These are phyloP conservation scores for Candida sphagnicola DNA, from an alignment of 805 yeast species.

Conservation along the genomic window DNA sequence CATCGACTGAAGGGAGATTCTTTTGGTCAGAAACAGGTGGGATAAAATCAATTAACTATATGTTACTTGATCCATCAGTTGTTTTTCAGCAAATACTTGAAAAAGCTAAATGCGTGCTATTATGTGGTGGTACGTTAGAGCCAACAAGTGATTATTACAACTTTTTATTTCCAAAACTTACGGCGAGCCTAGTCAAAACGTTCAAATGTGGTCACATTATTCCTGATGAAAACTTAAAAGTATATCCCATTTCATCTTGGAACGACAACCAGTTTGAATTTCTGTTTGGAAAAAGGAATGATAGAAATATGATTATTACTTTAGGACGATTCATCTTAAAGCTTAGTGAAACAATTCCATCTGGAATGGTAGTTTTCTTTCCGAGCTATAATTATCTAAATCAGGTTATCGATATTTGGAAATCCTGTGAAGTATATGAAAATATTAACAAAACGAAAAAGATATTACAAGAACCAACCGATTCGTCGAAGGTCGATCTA, in stretches of 20 bases:
- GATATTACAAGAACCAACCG: constrained; percentile 55
- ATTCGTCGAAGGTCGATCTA: constrained; percentile 37
- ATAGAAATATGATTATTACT: constrained; percentile 38
- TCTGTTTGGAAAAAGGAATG: constrained; percentile 61
- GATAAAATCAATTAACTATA: constrained; percentile 50
- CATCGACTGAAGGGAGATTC: constrained; percentile 74
- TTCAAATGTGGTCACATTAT: constrained; percentile 84
- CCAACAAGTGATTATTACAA: constrained; percentile 70
- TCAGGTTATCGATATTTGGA: constrained; percentile 53
- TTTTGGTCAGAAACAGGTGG: constrained; percentile 51
- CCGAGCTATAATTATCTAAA: constrained; percentile 78
- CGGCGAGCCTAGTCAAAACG: constrained; percentile 35
- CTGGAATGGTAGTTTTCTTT: constrained; percentile 76
- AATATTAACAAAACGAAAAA: constrained; percentile 37
- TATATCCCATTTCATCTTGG: constrained; percentile 43
- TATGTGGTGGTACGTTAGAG: constrained; percentile 97
- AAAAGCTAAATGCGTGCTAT: constrained; percentile 61
- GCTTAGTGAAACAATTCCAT: constrained; percentile 49
- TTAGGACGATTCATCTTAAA: constrained; percentile 49
- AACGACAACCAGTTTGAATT: constrained; percentile 47
- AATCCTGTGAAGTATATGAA: constrained; percentile 23
- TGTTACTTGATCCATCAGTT: constrained; percentile 76
- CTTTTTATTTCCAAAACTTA: constrained; percentile 58
- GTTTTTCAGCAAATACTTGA: constrained; percentile 63
- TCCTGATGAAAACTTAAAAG: constrained; percentile 63